Percentiles rank a stretch among this genome's conserved stretches.
Evolutionary conservation across 306 rosid species (phyloP).

Genomic region (Alnus rubra): DNA sequence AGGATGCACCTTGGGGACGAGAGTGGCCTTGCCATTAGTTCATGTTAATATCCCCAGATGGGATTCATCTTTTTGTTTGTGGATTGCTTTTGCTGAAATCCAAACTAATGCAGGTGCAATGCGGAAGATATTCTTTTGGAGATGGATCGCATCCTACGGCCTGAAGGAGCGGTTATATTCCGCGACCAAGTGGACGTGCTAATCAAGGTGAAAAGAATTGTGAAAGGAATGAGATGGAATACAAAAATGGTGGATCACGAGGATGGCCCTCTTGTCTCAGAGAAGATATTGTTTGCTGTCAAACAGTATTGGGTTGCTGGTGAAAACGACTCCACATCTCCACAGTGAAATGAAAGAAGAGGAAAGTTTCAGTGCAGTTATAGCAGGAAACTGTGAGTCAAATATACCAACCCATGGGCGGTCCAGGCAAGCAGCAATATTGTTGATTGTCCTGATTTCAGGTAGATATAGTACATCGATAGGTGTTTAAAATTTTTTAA

Average conservation of each 20-base stretch:
- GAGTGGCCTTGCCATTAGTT: not conserved
- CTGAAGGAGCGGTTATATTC: slow-evolving; percentile 79
- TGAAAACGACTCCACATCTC: slow-evolving; percentile 44
- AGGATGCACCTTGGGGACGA: slow-evolving; percentile 14
- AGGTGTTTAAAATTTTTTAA: slow-evolving; percentile 21
- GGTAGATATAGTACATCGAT: slow-evolving; percentile 20
- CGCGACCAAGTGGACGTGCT: slow-evolving; percentile 65
- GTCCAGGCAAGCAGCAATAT: slow-evolving; percentile 15
- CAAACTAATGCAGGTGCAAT: slow-evolving; percentile 52
- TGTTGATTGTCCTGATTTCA: slow-evolving; percentile 2
- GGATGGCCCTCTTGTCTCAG: slow-evolving; percentile 72
- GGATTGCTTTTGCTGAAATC: not conserved
- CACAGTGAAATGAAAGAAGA: slow-evolving; percentile 26
- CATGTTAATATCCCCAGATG: too few relatives aligned
- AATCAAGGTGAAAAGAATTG: slow-evolving; percentile 51
- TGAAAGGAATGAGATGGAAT: slow-evolving; percentile 79
- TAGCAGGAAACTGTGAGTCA: slow-evolving; percentile 7
- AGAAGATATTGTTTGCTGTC: slow-evolving; percentile 73
- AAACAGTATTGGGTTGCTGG: slow-evolving; percentile 77
- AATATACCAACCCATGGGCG: not conserved
- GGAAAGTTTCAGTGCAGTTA: not conserved
- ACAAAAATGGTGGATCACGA: slow-evolving; percentile 74
- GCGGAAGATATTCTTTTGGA: slow-evolving; percentile 69
- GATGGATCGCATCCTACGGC: slow-evolving; percentile 82
- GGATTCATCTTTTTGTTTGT: not conserved